Evolutionary conservation across 495 filamentous ascomycete genomes (phyloP).

Genomic region (Aspergillus bertholletiae): DNA sequence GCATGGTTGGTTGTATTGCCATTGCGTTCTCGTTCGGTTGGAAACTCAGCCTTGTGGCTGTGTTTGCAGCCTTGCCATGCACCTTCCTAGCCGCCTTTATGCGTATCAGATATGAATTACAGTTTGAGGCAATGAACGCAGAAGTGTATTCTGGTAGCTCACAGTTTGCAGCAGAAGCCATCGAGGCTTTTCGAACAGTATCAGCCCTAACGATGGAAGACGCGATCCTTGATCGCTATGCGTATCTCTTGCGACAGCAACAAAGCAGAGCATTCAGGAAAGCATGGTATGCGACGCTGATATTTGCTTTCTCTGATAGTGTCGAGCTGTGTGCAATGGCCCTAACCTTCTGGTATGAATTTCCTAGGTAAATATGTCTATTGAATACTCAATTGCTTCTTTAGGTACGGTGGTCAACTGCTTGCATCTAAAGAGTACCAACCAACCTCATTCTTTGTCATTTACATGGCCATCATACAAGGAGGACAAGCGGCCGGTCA

Average conservation of each 20-base stretch:
- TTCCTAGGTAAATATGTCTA: not conserved
- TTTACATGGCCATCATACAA: conserved; percentile 58
- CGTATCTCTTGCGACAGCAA: conserved; percentile 46
- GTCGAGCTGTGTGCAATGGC: conserved; percentile 51
- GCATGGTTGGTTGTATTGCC: conserved; percentile 50
- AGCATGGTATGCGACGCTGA: conserved; percentile 39
- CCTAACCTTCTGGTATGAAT: conserved; percentile 55
- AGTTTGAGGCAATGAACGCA: conserved; percentile 55
- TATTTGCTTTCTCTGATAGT: conserved; percentile 37
- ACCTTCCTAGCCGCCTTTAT: conserved; percentile 53
- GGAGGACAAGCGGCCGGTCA: conserved; percentile 51
- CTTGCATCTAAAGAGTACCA: conserved; percentile 49
- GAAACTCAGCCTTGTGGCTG: conserved; percentile 57
- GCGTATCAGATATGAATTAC: conserved; percentile 46
- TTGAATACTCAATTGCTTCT: not conserved
- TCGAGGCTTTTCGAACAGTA: conserved; percentile 55
- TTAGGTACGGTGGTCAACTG: conserved; percentile 51
- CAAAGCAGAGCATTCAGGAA: conserved; percentile 47
- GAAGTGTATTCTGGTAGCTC: conserved; percentile 53
- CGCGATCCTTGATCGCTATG: conserved; percentile 45
- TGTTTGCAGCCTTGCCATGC: conserved; percentile 52
- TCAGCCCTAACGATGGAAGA: conserved; percentile 51
- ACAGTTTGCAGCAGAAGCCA: conserved; percentile 56
- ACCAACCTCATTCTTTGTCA: conserved; percentile 50
- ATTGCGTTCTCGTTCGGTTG: conserved; percentile 58